Percentiles rank a stretch among this genome's conserved stretches.
Evolutionary conservation across 805 yeast species (phyloP).

Genomic region (Ogataea parapolymorpha): DNA sequence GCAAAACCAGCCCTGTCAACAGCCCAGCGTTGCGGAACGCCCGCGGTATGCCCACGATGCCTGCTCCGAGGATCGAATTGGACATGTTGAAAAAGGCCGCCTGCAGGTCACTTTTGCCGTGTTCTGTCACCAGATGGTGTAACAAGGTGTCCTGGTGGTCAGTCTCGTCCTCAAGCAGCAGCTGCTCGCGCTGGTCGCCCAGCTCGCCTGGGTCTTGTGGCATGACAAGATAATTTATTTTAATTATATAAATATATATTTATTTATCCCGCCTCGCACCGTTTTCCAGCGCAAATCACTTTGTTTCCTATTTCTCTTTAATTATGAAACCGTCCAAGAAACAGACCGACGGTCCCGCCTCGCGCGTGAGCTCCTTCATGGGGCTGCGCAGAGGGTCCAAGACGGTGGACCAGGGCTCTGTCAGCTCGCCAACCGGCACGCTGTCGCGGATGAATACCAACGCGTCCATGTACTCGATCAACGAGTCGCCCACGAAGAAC

Average conservation of each 20-base stretch:
- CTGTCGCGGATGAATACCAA: constrained; percentile 21
- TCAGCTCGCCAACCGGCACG: constrained; percentile 12
- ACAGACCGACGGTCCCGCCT: constrained; percentile 13
- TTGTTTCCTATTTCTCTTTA: constrained; percentile 3
- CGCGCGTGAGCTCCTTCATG: constrained; percentile 23
- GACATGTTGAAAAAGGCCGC: constrained; percentile 98
- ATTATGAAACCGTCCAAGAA: constrained; percentile 19
- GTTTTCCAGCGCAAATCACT: constrained; percentile 10
- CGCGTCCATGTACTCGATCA: constrained; percentile 12
- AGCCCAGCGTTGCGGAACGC: constrained; percentile 82
- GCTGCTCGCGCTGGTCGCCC: constrained; percentile 1
- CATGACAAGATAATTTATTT: neutral
- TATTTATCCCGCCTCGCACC: constrained; percentile 6
- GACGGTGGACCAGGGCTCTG: constrained; percentile 10
- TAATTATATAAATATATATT: neutral
- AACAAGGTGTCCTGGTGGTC: constrained; percentile 3
- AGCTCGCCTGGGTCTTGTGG: neutral
- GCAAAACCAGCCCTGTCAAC: constrained; percentile 62
- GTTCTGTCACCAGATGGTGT: constrained; percentile 16
- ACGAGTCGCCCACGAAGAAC: constrained; percentile 25
- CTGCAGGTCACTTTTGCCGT: constrained; percentile 53
- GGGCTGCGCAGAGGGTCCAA: constrained; percentile 21
- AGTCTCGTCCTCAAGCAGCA: constrained; percentile 2
- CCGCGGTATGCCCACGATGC: constrained; percentile 90
- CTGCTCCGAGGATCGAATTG: constrained; percentile 91